Evolutionary conservation across 306 rosid genomes (phyloP).

Genomic region (Castanospermum australe): DNA sequence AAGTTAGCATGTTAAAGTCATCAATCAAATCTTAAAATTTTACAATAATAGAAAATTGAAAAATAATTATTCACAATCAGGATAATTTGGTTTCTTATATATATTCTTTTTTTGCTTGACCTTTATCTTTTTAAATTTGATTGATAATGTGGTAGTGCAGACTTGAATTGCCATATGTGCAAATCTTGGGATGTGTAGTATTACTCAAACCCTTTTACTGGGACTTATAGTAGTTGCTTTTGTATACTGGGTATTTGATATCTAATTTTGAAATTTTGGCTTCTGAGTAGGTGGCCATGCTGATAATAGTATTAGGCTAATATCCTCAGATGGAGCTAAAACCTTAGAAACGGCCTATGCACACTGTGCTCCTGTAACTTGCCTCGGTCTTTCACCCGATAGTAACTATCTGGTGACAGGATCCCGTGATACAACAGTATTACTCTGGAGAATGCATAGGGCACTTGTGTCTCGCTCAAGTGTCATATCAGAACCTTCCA

Average conservation of each 20-base stretch:
- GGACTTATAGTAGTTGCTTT: constrained; percentile 20
- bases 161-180: not conserved
- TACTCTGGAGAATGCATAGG: constrained; percentile 90
- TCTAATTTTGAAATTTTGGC: constrained; percentile 32
- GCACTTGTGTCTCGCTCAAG: constrained; percentile 60
- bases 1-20: constrained; percentile 1
- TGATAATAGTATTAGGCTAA: constrained; percentile 80
- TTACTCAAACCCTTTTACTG: not conserved
- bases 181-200: not conserved
- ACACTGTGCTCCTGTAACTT: constrained; percentile 98
- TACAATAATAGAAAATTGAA: not conserved
- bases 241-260: constrained; percentile 12
- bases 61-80: not conserved
- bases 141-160: not conserved
- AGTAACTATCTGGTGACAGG: constrained; percentile 90
- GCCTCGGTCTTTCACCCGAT: constrained; percentile 85
- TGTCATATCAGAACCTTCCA: constrained; percentile 53
- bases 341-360: constrained; percentile 89
- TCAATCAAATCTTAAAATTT: not conserved
- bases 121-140: not conserved
- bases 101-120: not conserved
- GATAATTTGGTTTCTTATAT: not conserved
- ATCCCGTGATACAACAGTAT: constrained; percentile 82
- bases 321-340: constrained; percentile 90
- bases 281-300: constrained; percentile 84